phyloP scores from a whole-genome alignment of 768 basidiomycete genomes.

The Mycena polygramma region DNA sequence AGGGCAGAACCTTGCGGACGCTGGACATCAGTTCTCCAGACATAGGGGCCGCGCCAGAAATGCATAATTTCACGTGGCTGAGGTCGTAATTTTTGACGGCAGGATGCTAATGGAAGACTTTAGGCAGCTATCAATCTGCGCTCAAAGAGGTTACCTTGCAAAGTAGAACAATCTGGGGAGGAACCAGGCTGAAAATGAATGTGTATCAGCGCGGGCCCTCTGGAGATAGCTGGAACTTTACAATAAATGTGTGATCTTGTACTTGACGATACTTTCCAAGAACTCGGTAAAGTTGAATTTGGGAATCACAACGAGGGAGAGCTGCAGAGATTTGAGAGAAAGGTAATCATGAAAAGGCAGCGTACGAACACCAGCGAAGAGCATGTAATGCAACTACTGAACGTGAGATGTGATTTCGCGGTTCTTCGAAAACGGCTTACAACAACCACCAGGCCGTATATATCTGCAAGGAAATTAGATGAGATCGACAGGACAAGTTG shows the following conservation, averaged over 20 bases:
- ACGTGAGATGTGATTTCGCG: conserved; percentile 19
- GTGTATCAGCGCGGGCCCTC: background rate
- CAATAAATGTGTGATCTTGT: conserved; percentile 70
- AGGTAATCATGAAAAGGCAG: background rate
- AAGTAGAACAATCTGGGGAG: conserved; percentile 75
- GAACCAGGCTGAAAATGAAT: conserved; percentile 62
- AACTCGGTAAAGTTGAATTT: conserved; percentile 73
- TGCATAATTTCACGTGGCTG: conserved; percentile 62
- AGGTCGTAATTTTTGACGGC: conserved; percentile 63
- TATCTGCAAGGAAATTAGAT: conserved; percentile 52
- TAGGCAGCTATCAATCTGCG: background rate
- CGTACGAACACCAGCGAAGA: conserved; percentile 64
- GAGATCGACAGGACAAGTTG: background rate
- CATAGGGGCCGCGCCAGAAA: conserved; percentile 75
- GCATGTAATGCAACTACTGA: conserved; percentile 61
- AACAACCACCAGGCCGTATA: conserved; percentile 70
- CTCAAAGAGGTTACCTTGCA: conserved; percentile 64
- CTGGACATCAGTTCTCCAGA: conserved; percentile 66
- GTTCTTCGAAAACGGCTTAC: conserved; percentile 50
- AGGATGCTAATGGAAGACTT: conserved; percentile 58
- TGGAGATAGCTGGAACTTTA: conserved; percentile 44
- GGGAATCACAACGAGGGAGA: conserved; percentile 71
- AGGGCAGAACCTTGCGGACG: conserved; percentile 62
- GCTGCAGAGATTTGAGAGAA: conserved; percentile 47
- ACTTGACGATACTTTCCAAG: conserved; percentile 65